Percentiles rank a stretch among this genome's conserved stretches.
These are phyloP conservation scores for Singerocomus rubriflavus DNA, from an alignment of 1,284 basidiomycete species.

Conservation along the genomic window DNA sequence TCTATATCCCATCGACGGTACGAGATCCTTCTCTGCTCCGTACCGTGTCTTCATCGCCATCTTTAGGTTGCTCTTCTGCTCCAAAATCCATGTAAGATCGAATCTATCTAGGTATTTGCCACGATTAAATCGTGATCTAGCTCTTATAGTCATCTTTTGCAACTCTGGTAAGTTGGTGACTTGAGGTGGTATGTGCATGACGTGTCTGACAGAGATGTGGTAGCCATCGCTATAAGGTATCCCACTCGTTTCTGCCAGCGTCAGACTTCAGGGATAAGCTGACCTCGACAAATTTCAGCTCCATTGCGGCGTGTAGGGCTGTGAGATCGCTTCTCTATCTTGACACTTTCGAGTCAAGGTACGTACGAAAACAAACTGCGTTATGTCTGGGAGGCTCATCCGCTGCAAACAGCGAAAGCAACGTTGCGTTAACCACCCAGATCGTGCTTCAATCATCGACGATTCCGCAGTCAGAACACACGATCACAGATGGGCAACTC, in stretches of 20 bases:
- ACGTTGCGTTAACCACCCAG: conserved; percentile 14
- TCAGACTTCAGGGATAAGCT: not conserved
- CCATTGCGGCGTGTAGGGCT: conserved; percentile 13
- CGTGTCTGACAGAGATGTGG: conserved; percentile 1
- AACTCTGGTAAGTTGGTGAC: conserved; percentile 5
- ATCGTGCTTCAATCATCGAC: conserved; percentile 5
- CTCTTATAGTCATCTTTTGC: not conserved
- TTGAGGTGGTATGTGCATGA: not conserved
- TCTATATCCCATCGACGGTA: conserved; percentile 14
- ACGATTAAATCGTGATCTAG: conserved; percentile 2
- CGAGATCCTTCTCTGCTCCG: not conserved
- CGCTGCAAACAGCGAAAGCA: not conserved
- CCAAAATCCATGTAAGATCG: conserved; percentile 2
- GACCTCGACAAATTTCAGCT: conserved; percentile 5
- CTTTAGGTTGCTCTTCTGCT: conserved; percentile 10
- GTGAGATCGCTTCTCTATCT: conserved; percentile 12
- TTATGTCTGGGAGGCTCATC: not conserved
- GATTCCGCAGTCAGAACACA: not conserved
- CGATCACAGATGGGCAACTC: not conserved
- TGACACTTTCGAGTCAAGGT: not conserved
- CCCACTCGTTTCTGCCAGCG: not conserved
- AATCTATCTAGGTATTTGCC: not conserved
- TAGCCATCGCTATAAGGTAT: conserved; percentile 17
- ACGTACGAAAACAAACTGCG: not conserved
- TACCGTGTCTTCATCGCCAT: not conserved